These are phyloP conservation scores for Penicillium ucsense DNA, from an alignment of 495 filamentous ascomycete species.

Conservation along the genomic window DNA sequence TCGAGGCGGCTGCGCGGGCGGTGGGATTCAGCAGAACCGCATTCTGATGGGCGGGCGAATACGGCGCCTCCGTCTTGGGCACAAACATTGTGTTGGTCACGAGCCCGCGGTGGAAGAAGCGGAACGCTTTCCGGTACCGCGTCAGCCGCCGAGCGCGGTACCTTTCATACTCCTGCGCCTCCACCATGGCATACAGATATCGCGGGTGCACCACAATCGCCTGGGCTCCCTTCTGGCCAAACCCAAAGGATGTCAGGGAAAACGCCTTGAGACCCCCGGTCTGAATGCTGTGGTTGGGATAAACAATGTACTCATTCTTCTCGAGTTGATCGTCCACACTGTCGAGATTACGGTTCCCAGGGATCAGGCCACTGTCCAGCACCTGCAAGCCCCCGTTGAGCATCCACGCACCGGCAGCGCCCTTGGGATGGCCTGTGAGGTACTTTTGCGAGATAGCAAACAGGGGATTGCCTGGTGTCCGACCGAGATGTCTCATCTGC, in stretches of 20 bases:
- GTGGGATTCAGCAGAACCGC: not conserved
- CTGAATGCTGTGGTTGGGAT: slow-evolving; percentile 87
- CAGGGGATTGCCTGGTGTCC: slow-evolving; percentile 88
- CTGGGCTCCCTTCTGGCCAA: slow-evolving; percentile 97
- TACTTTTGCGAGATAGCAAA: slow-evolving; percentile 99
- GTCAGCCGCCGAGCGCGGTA: slow-evolving; percentile 82
- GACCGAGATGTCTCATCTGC: slow-evolving; percentile 88
- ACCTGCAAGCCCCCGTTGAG: slow-evolving; percentile 95
- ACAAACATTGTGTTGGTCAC: slow-evolving; percentile 96
- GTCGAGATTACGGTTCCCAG: slow-evolving; percentile 95
- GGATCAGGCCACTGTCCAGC: slow-evolving; percentile 87
- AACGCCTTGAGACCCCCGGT: slow-evolving; percentile 97
- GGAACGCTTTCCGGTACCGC: slow-evolving; percentile 94
- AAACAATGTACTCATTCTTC: slow-evolving; percentile 94
- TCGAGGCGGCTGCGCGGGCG: not conserved
- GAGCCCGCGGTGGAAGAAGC: slow-evolving; percentile 92
- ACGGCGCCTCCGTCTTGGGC: slow-evolving; percentile 83
- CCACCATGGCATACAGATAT: slow-evolving; percentile 88
- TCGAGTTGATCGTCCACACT: slow-evolving; percentile 94
- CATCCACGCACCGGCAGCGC: slow-evolving; percentile 99
- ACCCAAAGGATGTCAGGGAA: slow-evolving; percentile 96
- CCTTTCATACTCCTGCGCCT: slow-evolving; percentile 65
- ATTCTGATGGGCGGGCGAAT: slow-evolving; percentile 71
- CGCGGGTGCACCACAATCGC: slow-evolving; percentile 91
- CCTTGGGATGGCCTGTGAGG: slow-evolving; percentile 96